These are phyloP conservation scores for Combretum micranthum DNA, from an alignment of 345 rosid genomes.

Conservation along the genomic window DNA sequence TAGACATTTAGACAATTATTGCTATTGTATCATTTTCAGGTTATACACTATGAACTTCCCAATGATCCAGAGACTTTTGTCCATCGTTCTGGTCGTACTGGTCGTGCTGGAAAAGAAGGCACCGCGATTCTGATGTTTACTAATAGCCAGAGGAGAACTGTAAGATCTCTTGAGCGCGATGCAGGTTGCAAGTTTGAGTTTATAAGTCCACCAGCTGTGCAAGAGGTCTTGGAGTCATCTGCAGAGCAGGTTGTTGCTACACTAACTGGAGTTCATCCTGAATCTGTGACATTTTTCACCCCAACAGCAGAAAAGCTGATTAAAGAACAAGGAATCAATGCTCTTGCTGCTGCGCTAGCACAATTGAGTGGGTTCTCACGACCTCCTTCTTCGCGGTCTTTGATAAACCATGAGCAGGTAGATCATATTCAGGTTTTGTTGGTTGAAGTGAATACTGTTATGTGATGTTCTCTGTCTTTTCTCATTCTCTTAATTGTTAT, in stretches of 20 bases:
- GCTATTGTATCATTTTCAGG: slow-evolving; percentile 28
- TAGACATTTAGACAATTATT: slow-evolving; percentile 5
- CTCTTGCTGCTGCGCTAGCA: slow-evolving; percentile 95
- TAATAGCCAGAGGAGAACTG: slow-evolving; percentile 79
- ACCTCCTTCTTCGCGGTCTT: slow-evolving; percentile 92
- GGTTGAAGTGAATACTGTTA: no score
- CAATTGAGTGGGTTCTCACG: slow-evolving; percentile 84
- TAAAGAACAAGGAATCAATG: slow-evolving; percentile 74
- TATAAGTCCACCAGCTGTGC: slow-evolving; percentile 68
- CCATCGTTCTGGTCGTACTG: slow-evolving; percentile 99
- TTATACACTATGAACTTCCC: slow-evolving; percentile 96
- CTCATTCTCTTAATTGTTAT: neutral
- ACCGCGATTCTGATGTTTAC: slow-evolving; percentile 80
- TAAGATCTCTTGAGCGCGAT: slow-evolving; percentile 83
- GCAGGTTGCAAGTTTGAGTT: slow-evolving; percentile 87
- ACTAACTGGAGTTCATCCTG: slow-evolving; percentile 81
- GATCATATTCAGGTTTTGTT: neutral
- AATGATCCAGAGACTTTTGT: slow-evolving; percentile 98
- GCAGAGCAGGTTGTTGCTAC: slow-evolving; percentile 87
- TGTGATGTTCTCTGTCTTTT: neutral
- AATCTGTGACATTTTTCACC: slow-evolving; percentile 63
- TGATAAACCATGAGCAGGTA: slow-evolving; percentile 90
- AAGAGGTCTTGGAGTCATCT: slow-evolving; percentile 76
- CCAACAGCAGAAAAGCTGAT: slow-evolving; percentile 71
- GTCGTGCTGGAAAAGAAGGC: slow-evolving; percentile 98